Conservation (phyloP, 108 stramenopile genomes). For the Fragilaria radians region DNA sequence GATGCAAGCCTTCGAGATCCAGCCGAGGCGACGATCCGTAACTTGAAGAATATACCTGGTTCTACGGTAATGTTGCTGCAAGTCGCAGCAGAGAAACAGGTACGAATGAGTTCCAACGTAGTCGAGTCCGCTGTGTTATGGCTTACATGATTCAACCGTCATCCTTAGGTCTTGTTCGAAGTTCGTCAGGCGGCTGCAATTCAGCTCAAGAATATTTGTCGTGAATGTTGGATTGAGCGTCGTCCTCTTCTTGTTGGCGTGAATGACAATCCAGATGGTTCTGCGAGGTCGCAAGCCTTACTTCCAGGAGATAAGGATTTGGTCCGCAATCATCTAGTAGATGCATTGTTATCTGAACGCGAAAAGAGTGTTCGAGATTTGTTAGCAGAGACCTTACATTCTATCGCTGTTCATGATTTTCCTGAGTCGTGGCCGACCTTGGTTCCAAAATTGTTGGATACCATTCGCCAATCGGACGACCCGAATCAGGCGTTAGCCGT, state of each 20-base stretch:
- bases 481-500: constrained; percentile 64
- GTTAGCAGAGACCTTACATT: constrained; percentile 87
- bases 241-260: constrained; percentile 50
- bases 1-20: constrained; percentile 65
- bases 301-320: constrained; percentile 59
- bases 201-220: constrained; percentile 86
- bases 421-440: constrained; percentile 88
- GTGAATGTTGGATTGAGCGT: constrained; percentile 86
- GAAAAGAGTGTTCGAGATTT: constrained; percentile 86
- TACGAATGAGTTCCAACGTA: constrained; percentile 21
- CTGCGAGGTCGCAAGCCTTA: constrained; percentile 46
- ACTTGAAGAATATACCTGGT: constrained; percentile 78
- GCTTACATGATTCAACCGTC: background rate
- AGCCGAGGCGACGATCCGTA: constrained; percentile 76
- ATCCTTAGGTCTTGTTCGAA: constrained; percentile 65
- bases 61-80: constrained; percentile 68
- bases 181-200: constrained; percentile 86
- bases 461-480: constrained; percentile 57
- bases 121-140: background rate
- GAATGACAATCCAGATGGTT: constrained; percentile 29
- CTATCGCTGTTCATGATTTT: constrained; percentile 89
- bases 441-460: constrained; percentile 73
- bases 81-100: constrained; percentile 81
- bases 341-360: constrained; percentile 73
- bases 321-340: constrained; percentile 62